Conservation (phyloP, 2,329 filamentous ascomycete species). For the Rosellinia necatrix region DNA sequence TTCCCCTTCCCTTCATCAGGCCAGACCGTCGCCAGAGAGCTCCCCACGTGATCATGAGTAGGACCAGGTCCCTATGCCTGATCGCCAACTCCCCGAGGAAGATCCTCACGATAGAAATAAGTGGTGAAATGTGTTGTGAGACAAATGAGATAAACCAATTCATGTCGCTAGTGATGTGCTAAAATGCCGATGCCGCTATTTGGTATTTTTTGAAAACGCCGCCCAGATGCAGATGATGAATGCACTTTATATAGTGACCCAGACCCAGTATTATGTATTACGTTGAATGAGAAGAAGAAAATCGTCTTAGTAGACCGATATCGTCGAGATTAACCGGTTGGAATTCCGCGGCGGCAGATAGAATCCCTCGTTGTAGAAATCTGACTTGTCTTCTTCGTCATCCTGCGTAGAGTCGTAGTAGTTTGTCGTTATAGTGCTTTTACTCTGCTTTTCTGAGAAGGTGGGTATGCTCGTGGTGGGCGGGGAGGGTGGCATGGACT, state of each 20-base stretch:
- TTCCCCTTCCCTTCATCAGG: conserved; percentile 21
- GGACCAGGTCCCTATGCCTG: conserved; percentile 12
- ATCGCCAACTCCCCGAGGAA: conserved; percentile 10
- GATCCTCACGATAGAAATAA: conserved; percentile 12
- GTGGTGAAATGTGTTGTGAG: conserved; percentile 17
- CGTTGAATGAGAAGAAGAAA: conserved; percentile 44
- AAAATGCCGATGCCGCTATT: conserved; percentile 41
- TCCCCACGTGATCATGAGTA: conserved; percentile 29
- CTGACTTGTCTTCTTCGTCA: conserved; percentile 44
- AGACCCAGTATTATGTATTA: conserved; percentile 29
- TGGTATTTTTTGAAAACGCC: conserved; percentile 44
- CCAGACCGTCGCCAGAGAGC: conserved; percentile 6
- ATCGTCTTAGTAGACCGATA: conserved; percentile 59
- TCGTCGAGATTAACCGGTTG: conserved; percentile 56
- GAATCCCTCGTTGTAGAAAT: conserved; percentile 57
- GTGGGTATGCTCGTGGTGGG: conserved; percentile 60
- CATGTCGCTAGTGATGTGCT: conserved; percentile 36
- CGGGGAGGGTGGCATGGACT: conserved; percentile 73
- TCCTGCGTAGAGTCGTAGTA: conserved; percentile 46
- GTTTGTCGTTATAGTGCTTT: conserved; percentile 42
- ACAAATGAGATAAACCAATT: conserved; percentile 33
- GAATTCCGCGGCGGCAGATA: conserved; percentile 59
- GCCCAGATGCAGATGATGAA: conserved; percentile 43
- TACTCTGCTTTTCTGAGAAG: conserved; percentile 63
- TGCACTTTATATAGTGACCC: conserved; percentile 33